Percentiles rank a stretch among this genome's conserved stretches.
These are phyloP conservation scores for Diaporthe ilicicola DNA, from an alignment of 2,329 filamentous ascomycete genomes.

Conservation along the genomic window DNA sequence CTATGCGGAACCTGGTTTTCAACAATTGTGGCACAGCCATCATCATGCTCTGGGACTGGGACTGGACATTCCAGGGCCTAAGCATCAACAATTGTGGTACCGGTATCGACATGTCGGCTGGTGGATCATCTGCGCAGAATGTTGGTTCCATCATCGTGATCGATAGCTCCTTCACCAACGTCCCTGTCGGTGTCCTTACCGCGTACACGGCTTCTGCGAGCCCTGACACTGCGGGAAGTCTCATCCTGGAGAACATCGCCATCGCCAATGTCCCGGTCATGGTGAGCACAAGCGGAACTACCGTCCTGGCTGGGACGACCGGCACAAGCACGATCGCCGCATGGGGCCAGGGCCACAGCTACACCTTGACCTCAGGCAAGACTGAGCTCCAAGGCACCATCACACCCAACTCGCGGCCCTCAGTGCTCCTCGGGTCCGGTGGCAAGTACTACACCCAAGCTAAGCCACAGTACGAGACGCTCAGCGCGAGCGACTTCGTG, in stretches of 20 bases:
- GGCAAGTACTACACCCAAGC: constrained; percentile 67
- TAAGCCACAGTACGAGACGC: constrained; percentile 75
- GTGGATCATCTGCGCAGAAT: constrained; percentile 56
- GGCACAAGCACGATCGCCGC: constrained; percentile 59
- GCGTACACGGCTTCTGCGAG: constrained; percentile 55
- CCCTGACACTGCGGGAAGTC: constrained; percentile 58
- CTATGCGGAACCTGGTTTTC: constrained; percentile 72
- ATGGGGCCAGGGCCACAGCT: constrained; percentile 75
- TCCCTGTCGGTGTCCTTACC: constrained; percentile 71
- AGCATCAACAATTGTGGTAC: constrained; percentile 66
- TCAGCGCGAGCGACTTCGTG: constrained; percentile 66
- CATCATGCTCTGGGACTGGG: constrained; percentile 73
- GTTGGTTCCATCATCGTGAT: constrained; percentile 77
- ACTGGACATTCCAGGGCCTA: constrained; percentile 72
- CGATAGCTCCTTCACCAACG: constrained; percentile 73
- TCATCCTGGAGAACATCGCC: constrained; percentile 63
- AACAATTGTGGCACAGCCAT: constrained; percentile 56
- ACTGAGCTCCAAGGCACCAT: constrained; percentile 57
- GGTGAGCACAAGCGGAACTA: constrained; percentile 49
- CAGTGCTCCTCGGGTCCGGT: constrained; percentile 57
- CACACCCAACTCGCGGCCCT: constrained; percentile 57
- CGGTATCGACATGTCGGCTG: constrained; percentile 67
- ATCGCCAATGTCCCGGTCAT: constrained; percentile 48
- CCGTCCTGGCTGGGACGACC: constrained; percentile 64
- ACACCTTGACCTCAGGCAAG: constrained; percentile 53